Conservation (phyloP, 2,329 filamentous ascomycete species). For the Pseudopyricularia cyperi region DNA sequence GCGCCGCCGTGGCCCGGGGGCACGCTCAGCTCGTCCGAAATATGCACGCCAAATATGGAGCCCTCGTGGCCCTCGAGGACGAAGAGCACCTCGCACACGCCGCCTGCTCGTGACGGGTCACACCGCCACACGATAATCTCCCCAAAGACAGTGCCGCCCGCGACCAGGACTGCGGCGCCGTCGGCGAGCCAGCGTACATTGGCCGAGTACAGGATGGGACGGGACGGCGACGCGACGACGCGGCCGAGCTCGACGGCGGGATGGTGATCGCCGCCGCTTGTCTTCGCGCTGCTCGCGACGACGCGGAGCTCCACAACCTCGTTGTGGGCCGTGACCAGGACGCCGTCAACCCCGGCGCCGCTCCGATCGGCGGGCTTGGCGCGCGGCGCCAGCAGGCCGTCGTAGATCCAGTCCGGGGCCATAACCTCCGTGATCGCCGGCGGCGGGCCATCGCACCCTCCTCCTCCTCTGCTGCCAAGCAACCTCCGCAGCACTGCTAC, state of each 20-base stretch:
- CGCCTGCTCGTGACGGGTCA: neutral
- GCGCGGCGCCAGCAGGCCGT: constrained; percentile 42
- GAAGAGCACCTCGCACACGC: constrained; percentile 28
- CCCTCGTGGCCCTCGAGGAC: constrained; percentile 67
- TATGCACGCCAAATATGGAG: constrained; percentile 79
- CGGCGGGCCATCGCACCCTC: neutral
- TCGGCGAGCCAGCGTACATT: constrained; percentile 50
- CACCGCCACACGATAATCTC: constrained; percentile 84
- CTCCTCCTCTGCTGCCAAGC: constrained; percentile 12
- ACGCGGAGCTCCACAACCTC: constrained; percentile 45
- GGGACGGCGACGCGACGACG: constrained; percentile 46
- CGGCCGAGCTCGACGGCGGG: constrained; percentile 27
- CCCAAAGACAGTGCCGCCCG: constrained; percentile 86
- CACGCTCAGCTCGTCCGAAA: constrained; percentile 45
- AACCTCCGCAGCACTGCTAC: constrained; percentile 20
- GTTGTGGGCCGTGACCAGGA: constrained; percentile 78
- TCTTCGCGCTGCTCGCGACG: constrained; percentile 14
- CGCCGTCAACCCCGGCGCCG: constrained; percentile 24
- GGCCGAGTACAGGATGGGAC: constrained; percentile 81
- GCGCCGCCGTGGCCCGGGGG: constrained; percentile 5
- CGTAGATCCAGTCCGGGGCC: constrained; percentile 67
- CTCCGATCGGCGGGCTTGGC: constrained; percentile 11
- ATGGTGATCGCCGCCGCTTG: constrained; percentile 2
- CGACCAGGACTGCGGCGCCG: constrained; percentile 49
- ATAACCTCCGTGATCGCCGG: constrained; percentile 22